phyloP scores from a whole-genome alignment of 1,139 yeast genomes.

The Yamadazyma sp. region DNA sequence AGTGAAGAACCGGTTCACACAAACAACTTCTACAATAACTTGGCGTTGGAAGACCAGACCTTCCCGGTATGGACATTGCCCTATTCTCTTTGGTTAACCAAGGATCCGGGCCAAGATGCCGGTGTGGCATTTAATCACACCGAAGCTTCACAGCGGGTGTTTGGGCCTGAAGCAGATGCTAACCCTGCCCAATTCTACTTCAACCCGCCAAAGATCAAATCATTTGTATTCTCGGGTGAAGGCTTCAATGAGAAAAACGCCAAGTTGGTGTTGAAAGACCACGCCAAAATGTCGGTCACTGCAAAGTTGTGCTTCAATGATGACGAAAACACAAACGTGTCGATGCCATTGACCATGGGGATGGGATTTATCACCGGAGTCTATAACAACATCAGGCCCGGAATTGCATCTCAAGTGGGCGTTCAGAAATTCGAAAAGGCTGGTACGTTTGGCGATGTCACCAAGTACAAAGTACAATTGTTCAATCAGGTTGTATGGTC shows the following conservation, averaged over 20 bases:
- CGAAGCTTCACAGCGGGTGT: conserved; percentile 40
- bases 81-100: conserved; percentile 45
- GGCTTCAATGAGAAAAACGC: conserved; percentile 23
- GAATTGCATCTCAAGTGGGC: conserved; percentile 64
- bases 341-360: conserved; percentile 49
- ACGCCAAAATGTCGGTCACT: conserved; percentile 36
- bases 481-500: conserved; percentile 47
- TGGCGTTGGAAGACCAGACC: conserved; percentile 45
- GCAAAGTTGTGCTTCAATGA: conserved; percentile 17
- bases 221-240: conserved; percentile 39
- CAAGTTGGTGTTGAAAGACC: conserved; percentile 25
- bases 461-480: conserved; percentile 33
- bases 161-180: conserved; percentile 42
- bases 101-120: conserved; percentile 37
- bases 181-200: conserved; percentile 44
- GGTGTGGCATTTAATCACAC: conserved; percentile 49
- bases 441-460: conserved; percentile 12
- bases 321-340: conserved; percentile 17
- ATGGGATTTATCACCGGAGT: conserved; percentile 72
- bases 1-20: conserved; percentile 40
- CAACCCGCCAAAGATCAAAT: conserved; percentile 48
- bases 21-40: conserved; percentile 45
- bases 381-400: conserved; percentile 55
- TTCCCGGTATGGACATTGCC: conserved; percentile 51
- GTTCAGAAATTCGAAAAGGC: conserved; percentile 43